phyloP scores from a whole-genome alignment of 2,329 filamentous ascomycete genomes.

The Ustulina deusta region DNA sequence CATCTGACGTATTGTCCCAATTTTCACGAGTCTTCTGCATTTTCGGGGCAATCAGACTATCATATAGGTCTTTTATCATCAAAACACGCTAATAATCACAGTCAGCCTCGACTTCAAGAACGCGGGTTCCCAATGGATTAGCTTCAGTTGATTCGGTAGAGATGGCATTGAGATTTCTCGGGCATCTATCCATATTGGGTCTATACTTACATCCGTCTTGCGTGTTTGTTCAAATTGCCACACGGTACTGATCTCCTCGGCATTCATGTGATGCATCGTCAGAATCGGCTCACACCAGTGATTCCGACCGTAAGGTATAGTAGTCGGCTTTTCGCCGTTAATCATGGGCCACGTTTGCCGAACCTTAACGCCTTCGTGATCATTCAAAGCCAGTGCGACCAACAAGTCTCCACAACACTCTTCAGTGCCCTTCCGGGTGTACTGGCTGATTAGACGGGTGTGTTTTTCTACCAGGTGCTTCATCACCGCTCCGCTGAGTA shows the following conservation, averaged over 20 bases:
- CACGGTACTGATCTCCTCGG: slow-evolving; percentile 63
- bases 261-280: slow-evolving; percentile 67
- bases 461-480: slow-evolving; percentile 59
- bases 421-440: slow-evolving; percentile 58
- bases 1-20: slow-evolving; percentile 67
- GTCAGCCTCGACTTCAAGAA: slow-evolving; percentile 27
- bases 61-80: slow-evolving; percentile 63
- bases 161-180: not conserved
- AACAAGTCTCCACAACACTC: slow-evolving; percentile 67
- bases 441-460: slow-evolving; percentile 58
- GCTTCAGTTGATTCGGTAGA: not conserved
- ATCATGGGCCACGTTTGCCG: slow-evolving; percentile 64
- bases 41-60: slow-evolving; percentile 60
- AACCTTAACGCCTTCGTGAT: slow-evolving; percentile 59
- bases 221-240: slow-evolving; percentile 67
- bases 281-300: slow-evolving; percentile 70
- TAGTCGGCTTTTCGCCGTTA: slow-evolving; percentile 66
- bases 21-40: slow-evolving; percentile 58
- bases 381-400: slow-evolving; percentile 61
- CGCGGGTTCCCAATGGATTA: not conserved
- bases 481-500: slow-evolving; percentile 65
- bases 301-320: slow-evolving; percentile 60
- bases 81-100: slow-evolving; percentile 54
- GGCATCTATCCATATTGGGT: not conserved
- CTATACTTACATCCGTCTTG: slow-evolving; percentile 55